phyloP scores from a whole-genome alignment of 2,329 filamentous ascomycete species.

The Penicillium sp. region DNA sequence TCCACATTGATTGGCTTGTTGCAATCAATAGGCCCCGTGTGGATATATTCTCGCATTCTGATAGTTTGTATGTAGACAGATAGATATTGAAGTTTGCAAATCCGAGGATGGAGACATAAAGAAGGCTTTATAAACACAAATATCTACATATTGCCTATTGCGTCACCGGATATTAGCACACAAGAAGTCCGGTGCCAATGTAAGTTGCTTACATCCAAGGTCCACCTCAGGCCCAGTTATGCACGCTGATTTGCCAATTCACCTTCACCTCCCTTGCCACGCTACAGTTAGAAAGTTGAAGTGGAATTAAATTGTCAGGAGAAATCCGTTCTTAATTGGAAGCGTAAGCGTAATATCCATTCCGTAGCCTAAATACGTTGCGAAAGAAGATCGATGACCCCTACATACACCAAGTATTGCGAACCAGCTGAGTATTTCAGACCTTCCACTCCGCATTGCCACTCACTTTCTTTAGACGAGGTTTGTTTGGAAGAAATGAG shows the following conservation, averaged over 20 bases:
- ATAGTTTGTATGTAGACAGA: neutral
- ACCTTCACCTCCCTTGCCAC: neutral
- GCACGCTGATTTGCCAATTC: too few species aligned
- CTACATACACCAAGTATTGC: neutral
- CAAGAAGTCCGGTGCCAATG: neutral
- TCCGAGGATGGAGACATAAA: neutral
- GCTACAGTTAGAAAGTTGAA: neutral
- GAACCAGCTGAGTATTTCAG: neutral
- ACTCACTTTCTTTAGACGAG: neutral
- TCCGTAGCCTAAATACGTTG: neutral
- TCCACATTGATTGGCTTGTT: neutral
- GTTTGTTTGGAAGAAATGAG: constrained; percentile 22
- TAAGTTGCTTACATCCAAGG: neutral
- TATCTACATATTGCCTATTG: neutral
- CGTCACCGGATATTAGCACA: neutral
- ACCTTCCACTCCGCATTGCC: neutral
- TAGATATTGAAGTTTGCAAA: neutral
- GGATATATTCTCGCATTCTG: neutral
- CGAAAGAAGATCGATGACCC: neutral
- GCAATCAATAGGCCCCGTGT: neutral
- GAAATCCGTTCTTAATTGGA: neutral
- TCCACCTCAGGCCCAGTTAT: neutral
- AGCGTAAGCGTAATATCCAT: neutral
- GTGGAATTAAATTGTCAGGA: neutral
- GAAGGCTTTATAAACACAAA: neutral